Conservation (phyloP, 306 rosid genomes). For the Cucumis melo region DNA sequence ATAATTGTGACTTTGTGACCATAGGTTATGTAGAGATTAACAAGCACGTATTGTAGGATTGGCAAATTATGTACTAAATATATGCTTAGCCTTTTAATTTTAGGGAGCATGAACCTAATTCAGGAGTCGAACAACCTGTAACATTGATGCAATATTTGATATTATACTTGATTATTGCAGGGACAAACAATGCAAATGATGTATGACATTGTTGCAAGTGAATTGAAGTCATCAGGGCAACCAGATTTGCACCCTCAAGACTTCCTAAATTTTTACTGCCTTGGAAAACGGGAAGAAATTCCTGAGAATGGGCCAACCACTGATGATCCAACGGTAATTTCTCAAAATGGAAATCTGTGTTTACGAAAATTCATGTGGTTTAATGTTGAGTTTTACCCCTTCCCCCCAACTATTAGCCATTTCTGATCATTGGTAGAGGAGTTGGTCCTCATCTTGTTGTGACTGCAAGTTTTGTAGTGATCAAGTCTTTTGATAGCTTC, state of each 20-base stretch:
- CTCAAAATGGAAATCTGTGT: not conserved
- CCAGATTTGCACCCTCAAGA: constrained; percentile 39
- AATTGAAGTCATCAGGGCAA: constrained; percentile 35
- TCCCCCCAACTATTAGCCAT: no score
- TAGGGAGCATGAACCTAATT: not conserved
- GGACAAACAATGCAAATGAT: constrained; percentile 76
- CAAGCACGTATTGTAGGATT: not conserved
- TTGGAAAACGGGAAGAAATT: constrained; percentile 68
- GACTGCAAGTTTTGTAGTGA: not conserved
- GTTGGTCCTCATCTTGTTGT: not conserved
- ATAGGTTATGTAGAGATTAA: not conserved
- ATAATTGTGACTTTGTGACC: not conserved
- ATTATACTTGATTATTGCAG: constrained; percentile 27
- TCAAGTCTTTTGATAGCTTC: no score
- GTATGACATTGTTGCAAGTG: constrained; percentile 56
- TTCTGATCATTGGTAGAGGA: not conserved
- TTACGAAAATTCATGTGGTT: not conserved
- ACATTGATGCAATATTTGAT: constrained; percentile 1
- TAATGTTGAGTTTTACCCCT: not conserved
- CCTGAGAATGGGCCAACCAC: constrained; percentile 19
- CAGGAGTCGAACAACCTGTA: not conserved
- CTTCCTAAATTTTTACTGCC: constrained; percentile 91
- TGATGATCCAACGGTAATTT: constrained; percentile 42
- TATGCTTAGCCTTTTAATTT: not conserved
- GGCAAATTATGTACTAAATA: not conserved